A percentile compares a stretch with the other conserved stretches of the same genome.
phyloP scores from a whole-genome alignment of 2,329 filamentous ascomycete genomes.

The Claviceps pusilla region DNA sequence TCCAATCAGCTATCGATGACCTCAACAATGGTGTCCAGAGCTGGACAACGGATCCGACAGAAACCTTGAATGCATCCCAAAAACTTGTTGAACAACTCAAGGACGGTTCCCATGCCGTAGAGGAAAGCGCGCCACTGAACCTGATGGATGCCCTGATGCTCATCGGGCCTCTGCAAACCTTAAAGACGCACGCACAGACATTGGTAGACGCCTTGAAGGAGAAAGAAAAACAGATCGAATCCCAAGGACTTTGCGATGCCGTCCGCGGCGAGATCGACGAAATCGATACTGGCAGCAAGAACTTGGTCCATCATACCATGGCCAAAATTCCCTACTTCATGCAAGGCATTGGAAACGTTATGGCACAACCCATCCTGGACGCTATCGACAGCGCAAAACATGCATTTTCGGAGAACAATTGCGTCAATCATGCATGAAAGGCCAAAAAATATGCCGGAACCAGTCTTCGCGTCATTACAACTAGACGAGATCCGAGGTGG shows the following conservation, averaged over 20 bases:
- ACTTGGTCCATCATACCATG: background rate
- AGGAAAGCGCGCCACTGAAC: background rate
- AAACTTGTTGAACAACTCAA: conserved; percentile 1
- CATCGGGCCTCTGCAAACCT: background rate
- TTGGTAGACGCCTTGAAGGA: conserved; percentile 1
- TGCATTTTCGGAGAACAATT: background rate
- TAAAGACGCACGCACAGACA: conserved; percentile 1
- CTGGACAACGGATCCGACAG: background rate
- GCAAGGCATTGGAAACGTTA: background rate
- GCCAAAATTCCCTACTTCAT: background rate
- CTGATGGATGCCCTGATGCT: background rate
- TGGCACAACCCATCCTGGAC: background rate
- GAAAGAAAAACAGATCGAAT: background rate
- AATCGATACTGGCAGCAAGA: background rate
- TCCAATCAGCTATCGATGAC: background rate
- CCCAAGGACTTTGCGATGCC: background rate
- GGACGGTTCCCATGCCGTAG: background rate
- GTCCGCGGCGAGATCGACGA: background rate
- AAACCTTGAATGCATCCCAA: background rate
- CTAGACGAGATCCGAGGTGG: too few relatives aligned
- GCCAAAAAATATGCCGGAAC: too few relatives aligned
- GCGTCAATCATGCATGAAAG: background rate
- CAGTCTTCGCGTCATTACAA: too few relatives aligned
- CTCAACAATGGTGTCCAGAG: conserved; percentile 1
- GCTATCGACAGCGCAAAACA: background rate